These are phyloP conservation scores for Dactylonectria estremocensis DNA, from an alignment of 2,329 filamentous ascomycete genomes.

Conservation along the genomic window DNA sequence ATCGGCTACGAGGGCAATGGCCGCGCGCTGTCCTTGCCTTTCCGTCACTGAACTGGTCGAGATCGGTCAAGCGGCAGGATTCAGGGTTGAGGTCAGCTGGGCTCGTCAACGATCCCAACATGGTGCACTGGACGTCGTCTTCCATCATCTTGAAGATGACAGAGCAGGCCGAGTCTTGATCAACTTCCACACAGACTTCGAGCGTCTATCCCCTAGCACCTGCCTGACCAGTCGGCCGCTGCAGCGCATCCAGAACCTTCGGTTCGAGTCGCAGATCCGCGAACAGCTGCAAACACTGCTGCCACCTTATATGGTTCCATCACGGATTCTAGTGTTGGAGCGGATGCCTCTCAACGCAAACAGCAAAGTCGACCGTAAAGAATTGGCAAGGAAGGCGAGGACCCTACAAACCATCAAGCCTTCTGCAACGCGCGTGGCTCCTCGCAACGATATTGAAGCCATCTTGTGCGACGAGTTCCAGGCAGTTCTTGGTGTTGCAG, in stretches of 20 bases:
- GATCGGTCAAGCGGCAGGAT: slow-evolving; percentile 31
- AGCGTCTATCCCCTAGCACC: not conserved
- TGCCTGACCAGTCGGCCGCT: not conserved
- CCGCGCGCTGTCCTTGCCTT: slow-evolving; percentile 34
- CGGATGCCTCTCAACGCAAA: no score
- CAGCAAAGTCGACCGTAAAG: no score
- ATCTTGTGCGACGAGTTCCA: no score
- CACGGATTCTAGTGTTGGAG: no score
- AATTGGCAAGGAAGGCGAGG: no score
- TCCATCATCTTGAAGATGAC: slow-evolving; percentile 40
- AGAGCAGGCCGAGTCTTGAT: slow-evolving; percentile 26
- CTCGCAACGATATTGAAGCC: no score
- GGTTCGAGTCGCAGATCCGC: no score
- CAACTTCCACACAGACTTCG: slow-evolving; percentile 41
- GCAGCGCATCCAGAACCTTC: not conserved
- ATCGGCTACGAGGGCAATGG: not conserved
- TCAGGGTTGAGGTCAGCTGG: slow-evolving; percentile 52
- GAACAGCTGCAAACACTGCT: no score
- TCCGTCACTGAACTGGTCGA: slow-evolving; percentile 44
- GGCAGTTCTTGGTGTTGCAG: no score
- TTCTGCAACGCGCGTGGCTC: no score
- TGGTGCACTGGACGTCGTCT: slow-evolving; percentile 31
- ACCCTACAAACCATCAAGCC: no score
- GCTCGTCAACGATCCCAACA: slow-evolving; percentile 55
- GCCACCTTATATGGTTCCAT: no score